Conservation (phyloP, 352 stramenopile genomes). For the Aphanomyces astaci region DNA sequence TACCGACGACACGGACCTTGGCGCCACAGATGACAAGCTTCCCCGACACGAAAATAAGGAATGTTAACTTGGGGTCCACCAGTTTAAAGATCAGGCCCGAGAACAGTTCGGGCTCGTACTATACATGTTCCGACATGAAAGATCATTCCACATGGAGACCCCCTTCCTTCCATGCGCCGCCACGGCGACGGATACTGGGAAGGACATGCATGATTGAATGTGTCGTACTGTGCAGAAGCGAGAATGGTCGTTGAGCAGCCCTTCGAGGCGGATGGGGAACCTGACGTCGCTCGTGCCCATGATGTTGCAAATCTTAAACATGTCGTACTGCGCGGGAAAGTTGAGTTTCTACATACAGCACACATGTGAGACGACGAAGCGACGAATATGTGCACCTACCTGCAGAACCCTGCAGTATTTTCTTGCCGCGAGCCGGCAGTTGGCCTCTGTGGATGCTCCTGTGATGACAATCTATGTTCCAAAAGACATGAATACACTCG, state of each 20-base stretch:
- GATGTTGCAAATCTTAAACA: constrained; percentile 97
- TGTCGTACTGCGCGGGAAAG: constrained; percentile 73
- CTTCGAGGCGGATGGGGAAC: constrained; percentile 98
- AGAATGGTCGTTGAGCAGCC: constrained; percentile 93
- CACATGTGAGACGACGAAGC: neutral
- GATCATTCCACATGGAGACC: no score
- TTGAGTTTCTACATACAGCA: constrained; percentile 65
- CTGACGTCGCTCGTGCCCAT: constrained; percentile 96
- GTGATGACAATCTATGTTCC: constrained; percentile 68
- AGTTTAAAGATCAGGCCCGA: constrained; percentile 98
- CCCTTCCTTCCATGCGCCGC: no score
- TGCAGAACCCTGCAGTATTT: constrained; percentile 79
- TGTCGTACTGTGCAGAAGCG: constrained; percentile 90
- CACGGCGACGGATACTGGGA: no score
- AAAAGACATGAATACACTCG: neutral
- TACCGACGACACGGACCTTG: constrained; percentile 61
- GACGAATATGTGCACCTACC: neutral
- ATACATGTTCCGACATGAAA: no score
- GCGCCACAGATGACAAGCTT: constrained; percentile 96
- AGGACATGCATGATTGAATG: no score
- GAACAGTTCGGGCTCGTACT: constrained; percentile 99
- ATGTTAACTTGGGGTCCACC: constrained; percentile 94
- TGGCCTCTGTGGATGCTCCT: constrained; percentile 73
- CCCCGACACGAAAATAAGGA: constrained; percentile 98
- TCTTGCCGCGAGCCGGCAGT: constrained; percentile 66